A percentile compares a stretch with the other conserved stretches of the same genome.
These are phyloP conservation scores for Scutellaria minor DNA, from an alignment of 257 asterid genomes.

Conservation along the genomic window DNA sequence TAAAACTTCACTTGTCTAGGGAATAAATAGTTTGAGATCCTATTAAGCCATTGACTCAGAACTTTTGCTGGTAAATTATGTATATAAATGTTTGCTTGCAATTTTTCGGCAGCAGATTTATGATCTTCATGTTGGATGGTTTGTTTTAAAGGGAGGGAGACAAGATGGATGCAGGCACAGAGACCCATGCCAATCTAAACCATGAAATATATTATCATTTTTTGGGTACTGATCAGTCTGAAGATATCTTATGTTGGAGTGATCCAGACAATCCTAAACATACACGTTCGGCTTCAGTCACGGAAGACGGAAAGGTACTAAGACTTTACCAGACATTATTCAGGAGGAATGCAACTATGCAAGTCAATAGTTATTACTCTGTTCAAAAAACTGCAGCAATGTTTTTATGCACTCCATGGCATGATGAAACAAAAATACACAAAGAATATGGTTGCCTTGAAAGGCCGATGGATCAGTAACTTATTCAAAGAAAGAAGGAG, in stretches of 20 bases:
- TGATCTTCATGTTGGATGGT: constrained; percentile 36
- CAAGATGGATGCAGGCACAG: constrained; percentile 85
- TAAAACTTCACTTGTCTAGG: constrained; percentile 3
- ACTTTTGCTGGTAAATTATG: neutral
- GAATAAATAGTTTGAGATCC: neutral
- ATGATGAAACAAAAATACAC: neutral
- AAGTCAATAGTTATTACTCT: neutral
- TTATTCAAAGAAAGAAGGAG: neutral
- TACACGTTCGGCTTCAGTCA: constrained; percentile 66
- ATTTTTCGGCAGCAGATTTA: constrained; percentile 13
- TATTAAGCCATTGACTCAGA: constrained; percentile 6
- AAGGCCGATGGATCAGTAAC: constrained; percentile 4
- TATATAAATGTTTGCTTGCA: constrained; percentile 13
- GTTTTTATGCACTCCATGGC: constrained; percentile 1
- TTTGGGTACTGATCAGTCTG: constrained; percentile 88
- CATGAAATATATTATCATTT: constrained; percentile 91
- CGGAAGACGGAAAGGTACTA: constrained; percentile 90
- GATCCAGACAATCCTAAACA: constrained; percentile 84
- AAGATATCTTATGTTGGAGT: constrained; percentile 87
- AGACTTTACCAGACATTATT: constrained; percentile 3
- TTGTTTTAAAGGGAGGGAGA: constrained; percentile 64
- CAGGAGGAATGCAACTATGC: constrained; percentile 25
- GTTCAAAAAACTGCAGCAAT: neutral
- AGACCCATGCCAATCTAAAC: constrained; percentile 77
- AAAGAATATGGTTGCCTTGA: neutral